Evolutionary conservation across 2,329 filamentous ascomycete genomes (phyloP).

Genomic region (Fusarium burgessii): DNA sequence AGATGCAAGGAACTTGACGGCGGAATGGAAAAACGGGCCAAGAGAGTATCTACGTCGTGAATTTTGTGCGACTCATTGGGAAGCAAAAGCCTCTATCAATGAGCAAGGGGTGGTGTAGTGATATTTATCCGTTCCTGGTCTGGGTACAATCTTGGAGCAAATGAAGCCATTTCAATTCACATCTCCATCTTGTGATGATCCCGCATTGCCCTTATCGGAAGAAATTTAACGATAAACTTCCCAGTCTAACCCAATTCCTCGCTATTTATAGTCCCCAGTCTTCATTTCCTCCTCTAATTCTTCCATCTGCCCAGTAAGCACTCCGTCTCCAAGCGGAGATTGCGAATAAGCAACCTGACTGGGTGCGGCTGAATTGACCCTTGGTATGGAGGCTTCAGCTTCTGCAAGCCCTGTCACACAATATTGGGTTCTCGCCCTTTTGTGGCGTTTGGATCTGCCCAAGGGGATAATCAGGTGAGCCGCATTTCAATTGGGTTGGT

Average conservation of each 20-base stretch:
- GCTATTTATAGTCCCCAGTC: neutral
- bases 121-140: neutral
- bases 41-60: too few species aligned
- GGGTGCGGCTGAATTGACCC: neutral
- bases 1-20: too few species aligned
- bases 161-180: neutral
- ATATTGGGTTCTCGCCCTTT: neutral
- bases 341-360: neutral
- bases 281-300: too few species aligned
- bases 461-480: neutral
- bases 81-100: neutral
- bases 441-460: neutral
- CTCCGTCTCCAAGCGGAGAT: neutral
- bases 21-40: too few species aligned
- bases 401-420: neutral
- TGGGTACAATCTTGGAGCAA: neutral
- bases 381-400: neutral
- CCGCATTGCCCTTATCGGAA: neutral
- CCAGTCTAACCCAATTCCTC: neutral
- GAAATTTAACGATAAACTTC: rapidly evolving
- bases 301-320: neutral
- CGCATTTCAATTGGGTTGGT: neutral
- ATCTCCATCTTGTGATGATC: too few species aligned
- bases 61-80: neutral
- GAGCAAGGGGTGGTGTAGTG: neutral